Evolutionary conservation across 1,284 basidiomycete species (phyloP).

Genomic region (Caloboletus firmus): DNA sequence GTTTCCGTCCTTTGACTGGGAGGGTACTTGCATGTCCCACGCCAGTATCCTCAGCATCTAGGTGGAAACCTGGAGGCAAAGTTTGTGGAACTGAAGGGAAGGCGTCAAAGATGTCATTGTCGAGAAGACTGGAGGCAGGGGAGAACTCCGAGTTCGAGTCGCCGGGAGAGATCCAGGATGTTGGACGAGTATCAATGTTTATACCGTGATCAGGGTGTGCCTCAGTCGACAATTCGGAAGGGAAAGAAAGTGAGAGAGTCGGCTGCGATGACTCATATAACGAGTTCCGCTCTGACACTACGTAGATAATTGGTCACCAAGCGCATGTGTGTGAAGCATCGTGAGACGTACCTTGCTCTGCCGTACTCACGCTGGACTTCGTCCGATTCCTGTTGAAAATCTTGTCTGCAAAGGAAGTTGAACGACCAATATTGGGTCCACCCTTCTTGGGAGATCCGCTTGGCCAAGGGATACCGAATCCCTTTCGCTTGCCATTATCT

Average conservation of each 20-base stretch:
- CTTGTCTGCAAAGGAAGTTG: constrained; percentile 55
- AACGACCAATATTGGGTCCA: constrained; percentile 39
- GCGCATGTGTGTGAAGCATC: background rate
- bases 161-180: constrained; percentile 44
- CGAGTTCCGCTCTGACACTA: constrained; percentile 27
- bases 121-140: constrained; percentile 42
- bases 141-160: constrained; percentile 40
- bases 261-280: constrained; percentile 28
- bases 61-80: constrained; percentile 33
- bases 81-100: constrained; percentile 56
- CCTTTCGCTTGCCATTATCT: constrained; percentile 36
- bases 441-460: constrained; percentile 49
- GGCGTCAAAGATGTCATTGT: constrained; percentile 52
- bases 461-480: constrained; percentile 45
- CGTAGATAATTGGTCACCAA: background rate
- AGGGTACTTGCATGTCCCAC: constrained; percentile 28
- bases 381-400: constrained; percentile 52
- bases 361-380: constrained; percentile 41
- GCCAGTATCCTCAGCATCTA: constrained; percentile 13
- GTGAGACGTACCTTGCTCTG: constrained; percentile 30
- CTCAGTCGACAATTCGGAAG: constrained; percentile 19
- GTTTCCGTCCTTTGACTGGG: constrained; percentile 29
- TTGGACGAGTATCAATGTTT: constrained; percentile 30
- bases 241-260: constrained; percentile 23
- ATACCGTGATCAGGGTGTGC: constrained; percentile 13